Conservation (phyloP, 345 rosid genomes). For the Conringia planisiliqua region DNA sequence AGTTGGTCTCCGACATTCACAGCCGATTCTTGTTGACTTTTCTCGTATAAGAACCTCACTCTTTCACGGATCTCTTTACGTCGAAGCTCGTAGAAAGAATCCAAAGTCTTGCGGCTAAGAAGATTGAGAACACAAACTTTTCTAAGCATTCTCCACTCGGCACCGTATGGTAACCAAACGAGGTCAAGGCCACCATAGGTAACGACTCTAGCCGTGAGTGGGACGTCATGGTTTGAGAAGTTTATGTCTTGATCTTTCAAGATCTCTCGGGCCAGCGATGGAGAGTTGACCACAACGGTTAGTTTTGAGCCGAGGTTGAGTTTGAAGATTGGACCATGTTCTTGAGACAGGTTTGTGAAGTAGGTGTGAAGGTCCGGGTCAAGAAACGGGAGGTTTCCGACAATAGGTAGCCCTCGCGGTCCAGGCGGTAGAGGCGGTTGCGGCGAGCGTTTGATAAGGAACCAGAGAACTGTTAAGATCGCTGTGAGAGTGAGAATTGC, state of each 20-base stretch:
- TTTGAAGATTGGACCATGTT: slow-evolving; percentile 43
- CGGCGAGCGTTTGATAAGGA: neutral
- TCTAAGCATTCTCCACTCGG: slow-evolving; percentile 44
- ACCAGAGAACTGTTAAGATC: neutral
- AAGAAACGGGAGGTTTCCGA: slow-evolving; percentile 51
- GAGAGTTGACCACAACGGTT: slow-evolving; percentile 36
- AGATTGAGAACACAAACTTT: slow-evolving; percentile 36
- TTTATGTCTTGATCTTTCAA: slow-evolving; percentile 43
- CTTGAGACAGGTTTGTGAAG: slow-evolving; percentile 32
- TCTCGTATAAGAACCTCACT: slow-evolving; percentile 7
- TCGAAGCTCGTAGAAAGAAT: slow-evolving; percentile 38
- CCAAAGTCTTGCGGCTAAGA: slow-evolving; percentile 34
- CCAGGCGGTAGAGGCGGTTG: slow-evolving; percentile 44
- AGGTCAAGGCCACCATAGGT: slow-evolving; percentile 24
- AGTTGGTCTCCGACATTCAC: slow-evolving; percentile 41
- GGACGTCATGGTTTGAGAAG: slow-evolving; percentile 46
- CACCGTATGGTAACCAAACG: slow-evolving; percentile 36
- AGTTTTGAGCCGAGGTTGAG: slow-evolving; percentile 42
- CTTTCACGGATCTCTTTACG: slow-evolving; percentile 28
- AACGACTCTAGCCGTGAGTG: slow-evolving; percentile 15
- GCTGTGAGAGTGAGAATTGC: neutral
- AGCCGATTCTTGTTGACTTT: slow-evolving; percentile 3
- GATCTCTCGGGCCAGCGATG: slow-evolving; percentile 39
- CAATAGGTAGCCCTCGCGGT: slow-evolving; percentile 44
- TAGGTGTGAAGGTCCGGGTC: slow-evolving; percentile 44